Conservation (phyloP, 2,329 filamentous ascomycete species). For the Celoporthe dispersa region DNA sequence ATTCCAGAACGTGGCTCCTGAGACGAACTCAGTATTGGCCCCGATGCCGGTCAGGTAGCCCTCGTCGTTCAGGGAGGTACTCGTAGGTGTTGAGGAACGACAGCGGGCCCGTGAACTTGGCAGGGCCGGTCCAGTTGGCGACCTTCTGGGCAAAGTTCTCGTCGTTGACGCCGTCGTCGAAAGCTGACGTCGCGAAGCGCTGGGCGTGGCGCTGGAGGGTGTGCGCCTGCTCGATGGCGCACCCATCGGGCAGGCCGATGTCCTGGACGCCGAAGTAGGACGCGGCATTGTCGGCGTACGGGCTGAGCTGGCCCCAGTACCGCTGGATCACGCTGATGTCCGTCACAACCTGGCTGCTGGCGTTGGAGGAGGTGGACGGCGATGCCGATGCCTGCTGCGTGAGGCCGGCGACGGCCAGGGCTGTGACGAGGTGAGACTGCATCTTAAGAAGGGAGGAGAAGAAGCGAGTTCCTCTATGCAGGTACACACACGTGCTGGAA, state of each 20-base stretch:
- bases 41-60: slow-evolving; percentile 50
- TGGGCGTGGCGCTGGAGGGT: slow-evolving; percentile 59
- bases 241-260: slow-evolving; percentile 55
- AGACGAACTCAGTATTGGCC: slow-evolving; percentile 52
- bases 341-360: slow-evolving; percentile 31
- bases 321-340: slow-evolving; percentile 38
- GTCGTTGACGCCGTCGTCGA: slow-evolving; percentile 42
- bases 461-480: background rate
- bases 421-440: slow-evolving; percentile 1
- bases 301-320: slow-evolving; percentile 52
- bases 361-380: slow-evolving; percentile 9
- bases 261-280: slow-evolving; percentile 51
- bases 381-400: slow-evolving; percentile 4
- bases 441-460: background rate
- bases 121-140: slow-evolving; percentile 45
- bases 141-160: slow-evolving; percentile 54
- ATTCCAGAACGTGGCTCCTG: slow-evolving; percentile 58
- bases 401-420: slow-evolving; percentile 7
- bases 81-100: slow-evolving; percentile 57
- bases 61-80: slow-evolving; percentile 44
- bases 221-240: slow-evolving; percentile 59
- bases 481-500: background rate
- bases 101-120: slow-evolving; percentile 48
- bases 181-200: slow-evolving; percentile 48
- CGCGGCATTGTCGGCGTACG: slow-evolving; percentile 51